Conservation (phyloP, 2,329 filamentous ascomycete genomes). For the Tolypocladium album region DNA sequence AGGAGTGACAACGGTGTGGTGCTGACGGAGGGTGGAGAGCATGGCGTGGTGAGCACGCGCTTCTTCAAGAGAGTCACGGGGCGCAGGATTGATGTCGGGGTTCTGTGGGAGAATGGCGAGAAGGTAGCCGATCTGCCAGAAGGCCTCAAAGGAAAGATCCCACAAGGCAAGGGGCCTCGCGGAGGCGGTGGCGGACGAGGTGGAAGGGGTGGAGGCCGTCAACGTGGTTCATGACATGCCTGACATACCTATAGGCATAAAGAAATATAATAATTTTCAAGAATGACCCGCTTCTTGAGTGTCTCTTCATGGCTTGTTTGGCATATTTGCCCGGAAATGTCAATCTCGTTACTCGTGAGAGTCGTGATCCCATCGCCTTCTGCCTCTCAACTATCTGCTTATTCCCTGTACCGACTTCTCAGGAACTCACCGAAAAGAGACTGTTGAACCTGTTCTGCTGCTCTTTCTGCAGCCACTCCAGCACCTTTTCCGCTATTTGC, state of each 20-base stretch:
- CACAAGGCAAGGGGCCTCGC: slow-evolving; percentile 36
- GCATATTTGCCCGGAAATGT: background rate
- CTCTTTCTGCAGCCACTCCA: slow-evolving; percentile 23
- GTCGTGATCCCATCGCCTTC: background rate
- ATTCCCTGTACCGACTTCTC: background rate
- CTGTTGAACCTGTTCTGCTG: slow-evolving; percentile 4
- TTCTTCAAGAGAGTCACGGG: slow-evolving; percentile 66
- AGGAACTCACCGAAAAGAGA: background rate
- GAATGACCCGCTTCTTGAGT: background rate
- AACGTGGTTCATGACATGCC: slow-evolving; percentile 8
- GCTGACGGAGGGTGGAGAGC: slow-evolving; percentile 47
- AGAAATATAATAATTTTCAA: background rate
- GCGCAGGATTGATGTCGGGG: slow-evolving; percentile 44
- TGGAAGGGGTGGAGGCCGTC: slow-evolving; percentile 20
- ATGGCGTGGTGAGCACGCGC: slow-evolving; percentile 51
- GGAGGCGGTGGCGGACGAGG: slow-evolving; percentile 24
- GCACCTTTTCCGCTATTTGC: slow-evolving; percentile 26
- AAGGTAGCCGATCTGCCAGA: slow-evolving; percentile 57
- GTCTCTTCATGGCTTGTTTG: background rate
- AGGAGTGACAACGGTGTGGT: slow-evolving; percentile 69
- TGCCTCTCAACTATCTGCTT: background rate
- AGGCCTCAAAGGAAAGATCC: slow-evolving; percentile 37
- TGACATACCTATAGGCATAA: background rate
- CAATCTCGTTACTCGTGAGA: background rate
- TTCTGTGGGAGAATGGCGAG: slow-evolving; percentile 62